Base-by-base conservation (phyloP, 345 rosid species). In the Populus tremula region DNA sequence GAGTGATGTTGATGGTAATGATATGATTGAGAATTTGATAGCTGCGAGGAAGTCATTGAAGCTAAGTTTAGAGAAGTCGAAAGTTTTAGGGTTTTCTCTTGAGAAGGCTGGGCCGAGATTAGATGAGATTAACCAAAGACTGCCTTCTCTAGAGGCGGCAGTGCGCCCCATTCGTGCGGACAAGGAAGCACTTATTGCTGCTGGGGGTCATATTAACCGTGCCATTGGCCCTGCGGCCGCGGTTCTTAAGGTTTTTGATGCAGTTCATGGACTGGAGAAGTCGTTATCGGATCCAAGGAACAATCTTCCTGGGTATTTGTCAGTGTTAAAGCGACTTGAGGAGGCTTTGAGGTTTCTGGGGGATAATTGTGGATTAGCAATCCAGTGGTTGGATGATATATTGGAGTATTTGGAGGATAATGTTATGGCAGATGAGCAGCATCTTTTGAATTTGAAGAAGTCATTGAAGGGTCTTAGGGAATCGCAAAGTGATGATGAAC, bases 141-240 rank as follows among this genome's bases (percentile, higher is more conserved):
- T 94, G 81, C 95, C 97, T 23, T 88, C 87, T 1, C 78, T 96
- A 25, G 97, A 85, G 86, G 93, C 98, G 45, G 85, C 98, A 0
- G 97, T 96, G 3, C 93, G 99, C 47, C 98, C 98, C 1, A 96
- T 96, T 77, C 90, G 95, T 20, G 98, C 98, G 0, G 95, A 96
- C 53, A 88, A 90, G 84, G 97, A 96, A 1, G 98, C 99, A 56
- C 91, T 96, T 36, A 84, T 27, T 1, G 93, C 91, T 0, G 99
- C 91, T 8, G 94, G 98, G 33, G 99, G 97, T 2, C 97, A 96
- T 80, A 96, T 96, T 79, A 92, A 96, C 86, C 94, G 98, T 36
- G 99, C 99, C 9, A 98, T 96, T 50, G 98, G 97, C 61, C 99
- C 99, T 65, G 99, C 99, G 21, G 98, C 99, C 0, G 97, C 99